Evolutionary conservation across 345 rosid genomes (phyloP).

Genomic region (Salix caprea): DNA sequence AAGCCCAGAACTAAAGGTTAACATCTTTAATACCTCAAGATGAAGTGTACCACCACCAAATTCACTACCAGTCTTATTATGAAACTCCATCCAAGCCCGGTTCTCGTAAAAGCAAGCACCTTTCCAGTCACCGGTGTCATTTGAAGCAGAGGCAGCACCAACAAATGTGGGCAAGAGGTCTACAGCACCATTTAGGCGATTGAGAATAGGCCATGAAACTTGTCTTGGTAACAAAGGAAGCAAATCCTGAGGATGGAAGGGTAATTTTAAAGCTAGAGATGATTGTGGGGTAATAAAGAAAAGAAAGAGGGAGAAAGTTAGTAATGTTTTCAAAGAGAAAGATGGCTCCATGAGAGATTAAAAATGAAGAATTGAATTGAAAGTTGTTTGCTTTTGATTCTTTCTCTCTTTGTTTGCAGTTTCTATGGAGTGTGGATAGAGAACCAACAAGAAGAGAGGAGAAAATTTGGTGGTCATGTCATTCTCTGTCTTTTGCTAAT

Average conservation of each 20-base stretch:
- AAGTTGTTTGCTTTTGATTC: not conserved
- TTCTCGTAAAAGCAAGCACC: constrained; percentile 86
- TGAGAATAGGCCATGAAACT: constrained; percentile 77
- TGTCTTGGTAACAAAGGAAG: constrained; percentile 72
- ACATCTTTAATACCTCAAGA: constrained; percentile 45
- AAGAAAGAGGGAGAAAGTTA: not conserved
- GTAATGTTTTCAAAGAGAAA: not conserved
- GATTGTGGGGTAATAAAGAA: constrained; percentile 12
- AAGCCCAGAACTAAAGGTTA: not conserved
- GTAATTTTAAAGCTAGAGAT: constrained; percentile 16
- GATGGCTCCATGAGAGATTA: constrained; percentile 14
- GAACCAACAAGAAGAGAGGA: not conserved
- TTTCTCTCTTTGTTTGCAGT: not conserved
- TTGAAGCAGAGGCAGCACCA: constrained; percentile 61
- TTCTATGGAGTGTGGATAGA: not conserved
- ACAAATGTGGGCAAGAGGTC: constrained; percentile 85
- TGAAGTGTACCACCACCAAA: constrained; percentile 95
- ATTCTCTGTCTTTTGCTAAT: not conserved
- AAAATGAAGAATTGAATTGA: not conserved
- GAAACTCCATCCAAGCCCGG: constrained; percentile 85
- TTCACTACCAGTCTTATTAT: constrained; percentile 65
- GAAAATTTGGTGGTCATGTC: not conserved
- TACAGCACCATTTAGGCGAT: constrained; percentile 48
- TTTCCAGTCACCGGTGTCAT: constrained; percentile 57
- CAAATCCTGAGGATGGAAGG: constrained; percentile 66